These are phyloP conservation scores for Hyphopichia khmerensis DNA, from an alignment of 1,139 yeast species.

Conservation along the genomic window DNA sequence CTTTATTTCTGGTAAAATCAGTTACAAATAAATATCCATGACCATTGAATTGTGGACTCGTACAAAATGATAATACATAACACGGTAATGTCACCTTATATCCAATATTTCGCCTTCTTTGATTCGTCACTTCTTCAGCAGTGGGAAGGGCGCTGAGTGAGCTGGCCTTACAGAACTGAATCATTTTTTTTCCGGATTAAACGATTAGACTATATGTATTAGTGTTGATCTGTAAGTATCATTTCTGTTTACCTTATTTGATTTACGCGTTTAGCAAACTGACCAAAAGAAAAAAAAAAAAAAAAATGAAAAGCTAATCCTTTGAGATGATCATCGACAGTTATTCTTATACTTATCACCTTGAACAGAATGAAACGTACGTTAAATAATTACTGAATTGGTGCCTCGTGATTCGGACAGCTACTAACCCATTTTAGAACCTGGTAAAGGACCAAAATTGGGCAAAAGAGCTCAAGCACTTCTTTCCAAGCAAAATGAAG, in stretches of 20 bases:
- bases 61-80: slow-evolving; percentile 10
- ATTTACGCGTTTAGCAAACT: too few relatives aligned
- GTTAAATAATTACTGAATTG: too few relatives aligned
- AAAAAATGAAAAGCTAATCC: background rate
- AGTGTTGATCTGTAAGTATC: too few relatives aligned
- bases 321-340: background rate
- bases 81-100: slow-evolving; percentile 11
- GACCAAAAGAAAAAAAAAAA: background rate
- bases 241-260: too few relatives aligned
- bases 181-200: background rate
- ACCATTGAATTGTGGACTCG: slow-evolving; percentile 10
- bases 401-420: too few relatives aligned
- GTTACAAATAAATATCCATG: slow-evolving; percentile 18
- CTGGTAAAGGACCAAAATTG: slow-evolving; percentile 17
- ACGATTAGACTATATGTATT: too few relatives aligned
- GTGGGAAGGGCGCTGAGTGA: background rate
- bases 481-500: slow-evolving; percentile 5
- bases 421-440: slow-evolving; percentile 7
- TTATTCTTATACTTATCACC: too few relatives aligned
- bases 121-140: background rate
- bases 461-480: slow-evolving; percentile 16
- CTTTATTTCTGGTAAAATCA: slow-evolving; percentile 15
- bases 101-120: slow-evolving; percentile 1
- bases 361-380: background rate
- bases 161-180: background rate